Percentiles rank a stretch among this genome's conserved stretches.
phyloP scores from a whole-genome alignment of 1,284 basidiomycete species.

The Dichomitus squalens region DNA sequence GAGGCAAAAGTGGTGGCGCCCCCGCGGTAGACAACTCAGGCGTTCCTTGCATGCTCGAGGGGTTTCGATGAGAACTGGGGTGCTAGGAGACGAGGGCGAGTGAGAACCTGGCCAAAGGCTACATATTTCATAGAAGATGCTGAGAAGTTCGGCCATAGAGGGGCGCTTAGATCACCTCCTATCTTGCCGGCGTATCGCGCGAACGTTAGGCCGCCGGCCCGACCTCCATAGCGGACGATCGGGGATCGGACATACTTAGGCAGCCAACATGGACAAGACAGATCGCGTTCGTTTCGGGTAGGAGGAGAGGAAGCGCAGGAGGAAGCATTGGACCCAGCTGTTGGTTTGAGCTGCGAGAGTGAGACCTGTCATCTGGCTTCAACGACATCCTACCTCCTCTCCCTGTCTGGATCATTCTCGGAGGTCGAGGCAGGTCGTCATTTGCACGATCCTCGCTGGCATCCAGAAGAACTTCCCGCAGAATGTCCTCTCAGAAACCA shows the following conservation, averaged over 20 bases:
- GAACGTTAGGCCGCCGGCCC: too few species aligned
- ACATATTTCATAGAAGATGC: slow-evolving; percentile 1
- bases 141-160: background rate
- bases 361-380: background rate
- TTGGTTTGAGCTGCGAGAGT: background rate
- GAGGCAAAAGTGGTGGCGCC: background rate
- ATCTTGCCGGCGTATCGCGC: background rate
- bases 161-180: background rate
- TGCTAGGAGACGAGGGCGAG: background rate
- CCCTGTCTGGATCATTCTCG: slow-evolving; percentile 22
- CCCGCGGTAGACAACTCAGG: background rate
- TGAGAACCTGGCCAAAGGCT: background rate
- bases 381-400: background rate
- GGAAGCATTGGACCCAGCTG: background rate
- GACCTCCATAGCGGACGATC: background rate
- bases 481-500: slow-evolving; percentile 10
- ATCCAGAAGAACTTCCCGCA: slow-evolving; percentile 14
- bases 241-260: too few species aligned
- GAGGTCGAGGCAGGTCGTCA: slow-evolving; percentile 21
- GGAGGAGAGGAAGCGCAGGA: background rate
- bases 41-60: background rate
- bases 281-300: too few species aligned
- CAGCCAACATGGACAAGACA: too few species aligned
- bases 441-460: slow-evolving; percentile 19
- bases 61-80: background rate